Conservation (phyloP, 2,329 filamentous ascomycete species). For the Tolypocladium guangdongense region DNA sequence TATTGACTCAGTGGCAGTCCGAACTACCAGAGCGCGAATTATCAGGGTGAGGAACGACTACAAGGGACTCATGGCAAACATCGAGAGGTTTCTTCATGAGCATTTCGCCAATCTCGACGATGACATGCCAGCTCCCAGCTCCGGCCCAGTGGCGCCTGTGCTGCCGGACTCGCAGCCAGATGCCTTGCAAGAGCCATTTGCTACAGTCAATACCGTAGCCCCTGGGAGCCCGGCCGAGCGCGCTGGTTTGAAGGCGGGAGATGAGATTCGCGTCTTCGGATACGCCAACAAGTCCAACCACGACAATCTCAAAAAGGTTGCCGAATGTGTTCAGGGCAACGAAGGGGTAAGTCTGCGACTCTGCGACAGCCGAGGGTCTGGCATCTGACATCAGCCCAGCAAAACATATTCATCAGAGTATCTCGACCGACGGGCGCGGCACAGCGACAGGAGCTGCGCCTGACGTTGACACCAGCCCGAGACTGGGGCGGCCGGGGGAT, state of each 20-base stretch:
- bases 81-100: conserved; percentile 80
- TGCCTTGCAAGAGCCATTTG: conserved; percentile 45
- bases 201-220: conserved; percentile 78
- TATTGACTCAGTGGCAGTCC: conserved; percentile 43
- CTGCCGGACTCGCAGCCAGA: conserved; percentile 18
- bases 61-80: conserved; percentile 71
- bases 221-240: conserved; percentile 67
- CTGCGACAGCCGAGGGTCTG: background rate
- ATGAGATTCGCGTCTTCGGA: conserved; percentile 77
- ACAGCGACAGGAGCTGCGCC: conserved; percentile 45
- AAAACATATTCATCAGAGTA: conserved; percentile 58
- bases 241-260: conserved; percentile 71
- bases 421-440: conserved; percentile 35
- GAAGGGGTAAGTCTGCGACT: conserved; percentile 59
- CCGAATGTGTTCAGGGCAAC: conserved; percentile 80
- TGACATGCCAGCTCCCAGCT: conserved; percentile 12
- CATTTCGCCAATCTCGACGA: conserved; percentile 68
- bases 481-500: conserved; percentile 87
- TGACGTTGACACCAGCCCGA: conserved; percentile 64
- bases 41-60: conserved; percentile 88
- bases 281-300: conserved; percentile 76
- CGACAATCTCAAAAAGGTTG: conserved; percentile 74
- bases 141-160: conserved; percentile 15
- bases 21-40: conserved; percentile 84
- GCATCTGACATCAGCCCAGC: conserved; percentile 34